Base-by-base conservation (phyloP, 768 basidiomycete species). In the Suillus americanus region DNA sequence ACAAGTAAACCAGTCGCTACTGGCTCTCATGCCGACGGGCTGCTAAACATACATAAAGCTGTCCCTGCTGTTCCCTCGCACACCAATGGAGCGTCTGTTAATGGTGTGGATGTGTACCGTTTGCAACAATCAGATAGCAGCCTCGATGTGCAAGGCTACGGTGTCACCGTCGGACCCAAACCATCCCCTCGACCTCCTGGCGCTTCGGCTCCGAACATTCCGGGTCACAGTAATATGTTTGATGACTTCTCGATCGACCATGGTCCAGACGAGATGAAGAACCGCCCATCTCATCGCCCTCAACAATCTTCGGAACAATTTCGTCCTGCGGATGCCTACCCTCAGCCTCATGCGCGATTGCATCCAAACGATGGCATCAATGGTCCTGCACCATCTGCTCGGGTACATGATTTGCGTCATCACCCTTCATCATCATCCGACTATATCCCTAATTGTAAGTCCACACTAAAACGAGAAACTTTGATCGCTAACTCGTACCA, bases 181-280 rank as follows among this genome's bases (percentile, higher is more conserved):
- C 5, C 70, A 28, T 76, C 74, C 1, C 45, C 67, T 9, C 73
- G 75, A 57, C 76, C 75, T 25, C 69, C 73, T 33, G 76, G 75
- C 20, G 72, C 76, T 48, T 66, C 67, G 23, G 51, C 74, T 2
- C 75, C 75, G 0, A 68, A 68, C 23, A 73, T 69, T 23, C 74
- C 76, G 2, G 75, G 75, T 25, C 66, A 64, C 51, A 67, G 43
- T 5, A 60, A 53, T 43, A 62, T 64, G 33, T 74, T 62, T 53
- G 74, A 77, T 45, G 73, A 70, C 0, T 40, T 60, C 28, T 40
- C 63, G 23, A 12, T 28, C 20, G 57, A 59, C 18, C 18, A 28
- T 20, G 20, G 57, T 41, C 16, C 40, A 59, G 57, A 59, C 9
- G 57, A 59, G 41, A 28, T 10, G 10, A 68, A 63, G 54, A 62